Evolutionary conservation across 331 rosid genomes (phyloP).

Genomic region (Pyrus hybrid): DNA sequence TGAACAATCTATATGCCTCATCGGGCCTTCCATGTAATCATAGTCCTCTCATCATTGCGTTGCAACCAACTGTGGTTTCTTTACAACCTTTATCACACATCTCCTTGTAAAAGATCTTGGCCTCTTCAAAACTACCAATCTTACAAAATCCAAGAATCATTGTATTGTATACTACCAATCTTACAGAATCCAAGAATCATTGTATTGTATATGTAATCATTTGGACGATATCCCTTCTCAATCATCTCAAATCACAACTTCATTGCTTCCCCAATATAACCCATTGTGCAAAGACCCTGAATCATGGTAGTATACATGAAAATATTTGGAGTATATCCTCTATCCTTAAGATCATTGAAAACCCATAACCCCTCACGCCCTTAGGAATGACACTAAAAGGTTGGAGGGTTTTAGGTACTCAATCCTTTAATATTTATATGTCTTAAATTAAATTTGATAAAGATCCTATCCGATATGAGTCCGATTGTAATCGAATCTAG

Average conservation of each 20-base stretch:
- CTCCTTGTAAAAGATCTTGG: slow-evolving; percentile 37
- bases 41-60: slow-evolving; percentile 41
- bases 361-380: slow-evolving; percentile 22
- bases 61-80: slow-evolving; percentile 35
- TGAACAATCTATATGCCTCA: slow-evolving; percentile 48
- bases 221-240: slow-evolving; percentile 53
- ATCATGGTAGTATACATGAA: slow-evolving; percentile 67
- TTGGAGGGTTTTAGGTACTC: no score
- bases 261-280: slow-evolving; percentile 47
- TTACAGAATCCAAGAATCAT: slow-evolving; percentile 42
- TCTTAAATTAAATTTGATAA: no score
- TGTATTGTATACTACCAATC: slow-evolving; percentile 36
- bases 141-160: slow-evolving; percentile 44
- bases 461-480: no score
- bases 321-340: slow-evolving; percentile 63
- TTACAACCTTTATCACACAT: slow-evolving; percentile 47
- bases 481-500: no score
- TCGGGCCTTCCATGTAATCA: slow-evolving; percentile 37
- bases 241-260: slow-evolving; percentile 82
- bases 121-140: slow-evolving; percentile 37
- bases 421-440: no score
- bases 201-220: slow-evolving; percentile 42
- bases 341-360: slow-evolving; percentile 59
- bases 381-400: no score
- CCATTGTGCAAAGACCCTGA: slow-evolving; percentile 40